Percentiles rank a stretch among this genome's conserved stretches.
Conservation (phyloP, 257 asterid genomes). For the Handroanthus guayacan region DNA sequence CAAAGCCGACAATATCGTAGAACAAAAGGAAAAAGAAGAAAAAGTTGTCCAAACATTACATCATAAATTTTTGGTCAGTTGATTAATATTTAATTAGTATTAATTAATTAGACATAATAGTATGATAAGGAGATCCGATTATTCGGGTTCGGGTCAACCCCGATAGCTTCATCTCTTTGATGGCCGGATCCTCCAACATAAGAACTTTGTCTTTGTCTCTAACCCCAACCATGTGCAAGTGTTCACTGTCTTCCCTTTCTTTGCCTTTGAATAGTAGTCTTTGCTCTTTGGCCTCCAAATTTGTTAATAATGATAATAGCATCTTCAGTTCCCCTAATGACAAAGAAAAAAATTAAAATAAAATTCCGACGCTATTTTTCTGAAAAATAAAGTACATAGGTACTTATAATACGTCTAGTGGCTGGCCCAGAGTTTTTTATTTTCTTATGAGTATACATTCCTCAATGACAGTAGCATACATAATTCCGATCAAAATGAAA, state of each 20-base stretch:
- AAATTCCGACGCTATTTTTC: not conserved
- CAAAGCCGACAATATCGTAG: constrained; percentile 31
- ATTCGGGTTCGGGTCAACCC: constrained; percentile 44
- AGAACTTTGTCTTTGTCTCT: constrained; percentile 71
- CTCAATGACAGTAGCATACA: no score
- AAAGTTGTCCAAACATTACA: constrained; percentile 38
- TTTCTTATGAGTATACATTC: no score
- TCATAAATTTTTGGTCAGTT: constrained; percentile 32
- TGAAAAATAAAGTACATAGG: not conserved
- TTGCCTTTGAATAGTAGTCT: constrained; percentile 75
- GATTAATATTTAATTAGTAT: constrained; percentile 3
- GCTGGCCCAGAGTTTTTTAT: no score
- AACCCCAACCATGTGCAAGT: constrained; percentile 82
- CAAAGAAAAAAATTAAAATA: not conserved
- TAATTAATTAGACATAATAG: constrained; percentile 51
- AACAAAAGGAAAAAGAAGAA: not conserved
- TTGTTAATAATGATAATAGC: constrained; percentile 59
- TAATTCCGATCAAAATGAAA: no score
- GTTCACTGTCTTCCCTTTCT: constrained; percentile 74
- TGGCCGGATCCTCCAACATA: constrained; percentile 79
- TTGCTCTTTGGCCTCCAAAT: constrained; percentile 69
- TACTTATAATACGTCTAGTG: no score
- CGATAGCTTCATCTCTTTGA: constrained; percentile 52
- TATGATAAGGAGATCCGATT: constrained; percentile 44
- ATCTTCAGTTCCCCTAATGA: constrained; percentile 66